Percentiles rank a stretch among this genome's conserved stretches.
Evolutionary conservation across 371 early-diverging fungal genomes (phyloP).

Genomic region (Rhizomucor pusillus): DNA sequence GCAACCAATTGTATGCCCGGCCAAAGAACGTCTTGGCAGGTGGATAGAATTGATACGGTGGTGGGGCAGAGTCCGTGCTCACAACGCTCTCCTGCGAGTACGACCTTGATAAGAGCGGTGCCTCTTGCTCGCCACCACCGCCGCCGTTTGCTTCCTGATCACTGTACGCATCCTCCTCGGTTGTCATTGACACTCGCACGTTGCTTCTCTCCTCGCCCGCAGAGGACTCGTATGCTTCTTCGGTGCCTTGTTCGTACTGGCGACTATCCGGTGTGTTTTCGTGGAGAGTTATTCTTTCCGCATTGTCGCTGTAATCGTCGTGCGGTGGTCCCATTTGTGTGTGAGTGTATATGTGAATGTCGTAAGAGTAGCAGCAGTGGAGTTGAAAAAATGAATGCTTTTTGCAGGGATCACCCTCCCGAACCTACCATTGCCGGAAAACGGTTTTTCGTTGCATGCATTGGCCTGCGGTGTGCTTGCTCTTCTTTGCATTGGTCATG

Average conservation of each 20-base stretch:
- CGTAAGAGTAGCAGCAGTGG: too few species aligned
- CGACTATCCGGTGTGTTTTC: conserved; percentile 1
- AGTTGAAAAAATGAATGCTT: not conserved
- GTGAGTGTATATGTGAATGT: too few species aligned
- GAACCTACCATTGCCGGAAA: too few species aligned
- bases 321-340: conserved; percentile 4
- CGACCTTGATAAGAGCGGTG: conserved; percentile 12
- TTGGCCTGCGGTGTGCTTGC: too few species aligned
- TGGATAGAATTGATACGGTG: conserved; percentile 49
- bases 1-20: conserved; percentile 42
- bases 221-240: not conserved
- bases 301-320: conserved; percentile 2
- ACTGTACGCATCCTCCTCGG: not conserved
- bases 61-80: conserved; percentile 44
- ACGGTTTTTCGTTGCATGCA: too few species aligned
- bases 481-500: too few species aligned
- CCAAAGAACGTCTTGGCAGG: conserved; percentile 41
- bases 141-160: not conserved
- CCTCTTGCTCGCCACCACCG: not conserved
- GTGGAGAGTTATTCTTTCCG: conserved; percentile 11
- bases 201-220: not conserved
- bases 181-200: not conserved
- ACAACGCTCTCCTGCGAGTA: conserved; percentile 36
- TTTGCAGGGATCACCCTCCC: too few species aligned
- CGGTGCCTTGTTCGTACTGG: not conserved